Evolutionary conservation across 192 early-diverging fungal species (phyloP).

Genomic region (Helicostylum pulchrum): DNA sequence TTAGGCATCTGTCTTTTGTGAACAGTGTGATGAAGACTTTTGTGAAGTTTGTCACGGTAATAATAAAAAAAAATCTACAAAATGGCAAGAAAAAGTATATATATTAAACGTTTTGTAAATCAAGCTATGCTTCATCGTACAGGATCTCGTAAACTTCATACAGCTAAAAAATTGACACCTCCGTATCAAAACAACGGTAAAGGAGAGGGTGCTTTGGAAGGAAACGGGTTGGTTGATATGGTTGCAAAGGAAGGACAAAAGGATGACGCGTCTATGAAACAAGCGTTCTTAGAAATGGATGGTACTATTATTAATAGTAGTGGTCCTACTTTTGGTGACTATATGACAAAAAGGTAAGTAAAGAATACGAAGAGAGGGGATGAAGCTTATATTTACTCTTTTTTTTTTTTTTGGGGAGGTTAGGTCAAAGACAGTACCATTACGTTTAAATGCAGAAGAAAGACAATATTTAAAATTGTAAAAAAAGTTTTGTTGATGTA

Average conservation of each 20-base stretch:
- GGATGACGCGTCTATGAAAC: conserved; percentile 3
- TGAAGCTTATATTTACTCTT: too few species aligned
- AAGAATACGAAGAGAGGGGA: background rate
- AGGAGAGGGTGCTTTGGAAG: background rate
- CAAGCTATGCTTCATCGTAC: conserved; percentile 75
- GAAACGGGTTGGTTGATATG: background rate
- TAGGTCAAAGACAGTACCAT: conserved; percentile 88
- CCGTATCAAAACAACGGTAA: too few species aligned
- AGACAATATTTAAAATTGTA: conserved; percentile 84
- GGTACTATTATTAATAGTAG: conserved; percentile 37
- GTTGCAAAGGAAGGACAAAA: conserved; percentile 7
- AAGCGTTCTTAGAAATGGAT: conserved; percentile 24
- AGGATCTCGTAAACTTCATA: conserved; percentile 63
- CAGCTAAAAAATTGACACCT: conserved; percentile 34
- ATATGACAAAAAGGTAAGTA: conserved; percentile 59
- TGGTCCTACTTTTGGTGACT: conserved; percentile 66
- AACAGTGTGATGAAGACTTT: conserved; percentile 87
- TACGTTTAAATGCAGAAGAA: conserved; percentile 86
- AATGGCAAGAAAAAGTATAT: background rate
- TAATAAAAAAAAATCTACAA: background rate
- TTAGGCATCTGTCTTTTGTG: conserved; percentile 65
- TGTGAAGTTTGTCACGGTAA: conserved; percentile 84
- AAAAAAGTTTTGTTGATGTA: conserved; percentile 9
- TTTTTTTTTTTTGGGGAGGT: background rate
- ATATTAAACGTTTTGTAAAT: background rate